Evolutionary conservation across 2,329 filamentous ascomycete species (phyloP), one percentile per base, ranked within the genome.

Genomic region (Sclerotiophoma versabilis): DNA sequence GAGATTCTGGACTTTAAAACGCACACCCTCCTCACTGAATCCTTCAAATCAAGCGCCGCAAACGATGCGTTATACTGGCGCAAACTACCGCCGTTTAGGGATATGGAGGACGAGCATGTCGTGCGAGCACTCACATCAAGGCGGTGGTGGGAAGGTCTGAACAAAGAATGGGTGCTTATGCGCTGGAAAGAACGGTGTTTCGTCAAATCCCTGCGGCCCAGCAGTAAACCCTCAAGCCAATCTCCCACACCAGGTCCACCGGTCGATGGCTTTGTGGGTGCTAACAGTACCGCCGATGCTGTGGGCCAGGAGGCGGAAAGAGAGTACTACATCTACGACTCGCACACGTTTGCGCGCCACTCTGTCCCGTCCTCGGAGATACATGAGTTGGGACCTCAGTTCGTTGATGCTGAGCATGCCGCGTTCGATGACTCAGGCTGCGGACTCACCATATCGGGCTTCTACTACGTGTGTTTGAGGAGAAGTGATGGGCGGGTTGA

Each of bases 1-100:
- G 87, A 89, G 66, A 87, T 89, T 55, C 83, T 89, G 57, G 87
- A 89, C 68, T 85, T 82, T 62, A 69, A 69, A 36, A 76, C 71
- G 4, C 75, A 81, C 67, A 79, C 75, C 41, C 76, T 89, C 60
- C 75, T 83, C 44, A 84, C 81, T 10, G 76, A 80, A 60, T 69
- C 69, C 30, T 82, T 82, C 68, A 75, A 77, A 46, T 75, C 76
- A 32, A 77, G 65, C n/a, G 69, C 77, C 30, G 61, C 70, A 49
- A 76, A 77, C 68, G 79, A 82, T 63, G 75, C 79, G 10, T 72
- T 70, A 4, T 81, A 82, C 59, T 82, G 80, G 80, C 71, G 76
- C 17, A 80, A 79, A 60, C 67, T 82, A 4, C 76, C 77, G 0
- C 78, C 79, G 1, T 81, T 81, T 63, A 63, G 69, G 26, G 62